Conservation (phyloP, 1,284 basidiomycete species). For the Cutaneotrichosporon sp. region DNA sequence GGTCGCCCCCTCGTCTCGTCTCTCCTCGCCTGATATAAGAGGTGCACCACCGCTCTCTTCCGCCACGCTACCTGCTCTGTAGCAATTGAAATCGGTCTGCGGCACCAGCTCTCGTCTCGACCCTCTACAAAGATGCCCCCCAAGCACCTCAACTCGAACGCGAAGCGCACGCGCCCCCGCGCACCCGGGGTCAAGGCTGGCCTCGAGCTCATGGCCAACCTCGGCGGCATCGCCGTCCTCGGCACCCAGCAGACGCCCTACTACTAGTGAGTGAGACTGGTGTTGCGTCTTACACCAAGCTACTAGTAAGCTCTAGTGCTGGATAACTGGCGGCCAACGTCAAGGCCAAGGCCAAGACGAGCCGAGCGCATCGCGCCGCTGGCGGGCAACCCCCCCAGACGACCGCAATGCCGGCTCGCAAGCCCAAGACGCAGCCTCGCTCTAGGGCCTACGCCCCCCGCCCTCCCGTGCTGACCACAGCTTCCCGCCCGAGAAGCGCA, state of each 20-base stretch:
- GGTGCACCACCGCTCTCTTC: background rate
- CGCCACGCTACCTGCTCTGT: conserved; percentile 4
- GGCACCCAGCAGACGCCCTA: conserved; percentile 15
- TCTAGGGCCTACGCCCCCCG: too few relatives aligned
- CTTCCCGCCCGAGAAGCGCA: conserved; percentile 14
- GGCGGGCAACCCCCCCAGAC: background rate
- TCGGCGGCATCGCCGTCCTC: conserved; percentile 17
- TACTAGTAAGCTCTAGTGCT: background rate
- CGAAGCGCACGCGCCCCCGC: conserved; percentile 9
- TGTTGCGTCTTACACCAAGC: conserved; percentile 2
- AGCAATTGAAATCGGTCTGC: conserved; percentile 9
- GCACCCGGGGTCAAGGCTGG: conserved; percentile 15
- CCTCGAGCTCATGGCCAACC: conserved; percentile 18
- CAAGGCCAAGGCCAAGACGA: too few relatives aligned
- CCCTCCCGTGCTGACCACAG: background rate
- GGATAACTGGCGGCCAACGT: too few relatives aligned
- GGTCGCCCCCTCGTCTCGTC: too few relatives aligned
- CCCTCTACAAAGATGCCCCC: conserved; percentile 8
- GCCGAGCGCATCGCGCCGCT: background rate
- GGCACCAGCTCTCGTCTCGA: conserved; percentile 9
- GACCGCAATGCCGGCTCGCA: too few relatives aligned
- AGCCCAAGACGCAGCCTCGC: too few relatives aligned
- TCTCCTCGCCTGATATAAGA: too few relatives aligned
- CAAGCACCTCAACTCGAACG: conserved; percentile 9
- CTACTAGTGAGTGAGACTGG: conserved; percentile 11